Evolutionary conservation across 345 rosid genomes (phyloP), one percentile per base, ranked within the genome.

Genomic region (Murraya paniculata): DNA sequence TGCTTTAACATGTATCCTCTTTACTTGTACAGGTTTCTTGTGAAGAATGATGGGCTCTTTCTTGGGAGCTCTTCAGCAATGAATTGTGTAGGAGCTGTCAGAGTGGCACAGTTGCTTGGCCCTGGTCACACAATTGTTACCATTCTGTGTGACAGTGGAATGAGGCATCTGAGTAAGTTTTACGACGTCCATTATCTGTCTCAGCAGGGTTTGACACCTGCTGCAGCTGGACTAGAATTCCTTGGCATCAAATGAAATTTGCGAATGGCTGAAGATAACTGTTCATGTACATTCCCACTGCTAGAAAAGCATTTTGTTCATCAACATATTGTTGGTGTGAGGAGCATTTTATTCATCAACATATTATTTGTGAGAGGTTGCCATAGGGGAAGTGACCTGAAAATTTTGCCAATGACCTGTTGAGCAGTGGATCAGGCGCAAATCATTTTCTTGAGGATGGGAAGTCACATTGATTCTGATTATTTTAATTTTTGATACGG

Each of bases 11-110:
- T 28, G 9, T n/a, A 24, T 7, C 14, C 22, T 25, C 64, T 45
- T 73, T 70, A 36, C 38, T 14, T 31, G 78, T 30, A 60, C 87
- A 92, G 98, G 88, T 94, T 88, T 84, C 97, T 96, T 78, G 72
- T 94, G 84, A 90, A 87, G 84, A 93, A 91, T 13, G 97, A 96
- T n/a, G 98, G 98, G 53, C 92, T 96, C 27, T 96, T 96, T 86
- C 85, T 91, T 38, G 98, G 98, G 84, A 92, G 99, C 80, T 96
- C 98, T 72, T 96, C 98, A 24, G 98, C 99, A 72, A 94, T 96
- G 95, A 93, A 95, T 76, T 92, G 98, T 70, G 95, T 95, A 33
- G 98, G 98, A 82, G 98, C 97, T 58, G 92, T 92, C 55, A 82
- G 89, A 85, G 94, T 86, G 77, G 98, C 99, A 33, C 88, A 90